phyloP scores from a whole-genome alignment of 805 yeast species.

The Kodamaea lidongshanica region DNA sequence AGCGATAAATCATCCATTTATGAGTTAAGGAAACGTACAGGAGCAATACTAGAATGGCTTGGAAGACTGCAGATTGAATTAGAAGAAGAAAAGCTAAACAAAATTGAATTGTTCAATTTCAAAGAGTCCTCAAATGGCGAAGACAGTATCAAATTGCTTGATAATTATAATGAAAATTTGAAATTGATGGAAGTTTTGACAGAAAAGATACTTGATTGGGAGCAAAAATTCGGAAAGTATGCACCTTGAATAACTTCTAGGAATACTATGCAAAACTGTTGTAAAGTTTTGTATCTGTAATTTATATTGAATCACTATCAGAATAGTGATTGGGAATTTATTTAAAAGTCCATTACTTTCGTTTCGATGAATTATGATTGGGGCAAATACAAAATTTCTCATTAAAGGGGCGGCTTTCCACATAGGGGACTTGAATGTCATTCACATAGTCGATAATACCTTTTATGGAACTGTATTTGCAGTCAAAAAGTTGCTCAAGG shows the following conservation, averaged over 20 bases:
- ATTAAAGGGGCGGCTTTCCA: too few species aligned
- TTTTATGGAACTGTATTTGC: too few species aligned
- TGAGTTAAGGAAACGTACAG: slow-evolving; percentile 83
- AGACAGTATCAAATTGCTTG: slow-evolving; percentile 26
- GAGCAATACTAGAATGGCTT: slow-evolving; percentile 86
- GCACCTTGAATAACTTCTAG: slow-evolving; percentile 29
- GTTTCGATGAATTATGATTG: too few species aligned
- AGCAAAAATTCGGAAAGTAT: slow-evolving; percentile 56
- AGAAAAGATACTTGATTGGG: slow-evolving; percentile 70
- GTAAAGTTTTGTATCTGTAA: too few species aligned
- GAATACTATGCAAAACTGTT: too few species aligned
- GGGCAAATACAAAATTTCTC: too few species aligned
- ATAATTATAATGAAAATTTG: slow-evolving; percentile 54
- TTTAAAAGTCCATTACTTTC: too few species aligned
- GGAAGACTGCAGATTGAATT: slow-evolving; percentile 82
- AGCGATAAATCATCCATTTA: slow-evolving; percentile 64
- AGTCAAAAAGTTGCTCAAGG: too few species aligned
- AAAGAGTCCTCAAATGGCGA: slow-evolving; percentile 28
- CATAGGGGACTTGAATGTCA: too few species aligned
- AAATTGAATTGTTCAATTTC: slow-evolving; percentile 42
- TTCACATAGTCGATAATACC: too few species aligned
- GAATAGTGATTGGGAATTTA: too few species aligned
- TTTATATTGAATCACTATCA: too few species aligned
- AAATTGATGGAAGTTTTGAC: slow-evolving; percentile 68
- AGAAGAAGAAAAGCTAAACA: slow-evolving; percentile 62